Evolutionary conservation across 768 basidiomycete species (phyloP).

Genomic region (Russula vinacea): DNA sequence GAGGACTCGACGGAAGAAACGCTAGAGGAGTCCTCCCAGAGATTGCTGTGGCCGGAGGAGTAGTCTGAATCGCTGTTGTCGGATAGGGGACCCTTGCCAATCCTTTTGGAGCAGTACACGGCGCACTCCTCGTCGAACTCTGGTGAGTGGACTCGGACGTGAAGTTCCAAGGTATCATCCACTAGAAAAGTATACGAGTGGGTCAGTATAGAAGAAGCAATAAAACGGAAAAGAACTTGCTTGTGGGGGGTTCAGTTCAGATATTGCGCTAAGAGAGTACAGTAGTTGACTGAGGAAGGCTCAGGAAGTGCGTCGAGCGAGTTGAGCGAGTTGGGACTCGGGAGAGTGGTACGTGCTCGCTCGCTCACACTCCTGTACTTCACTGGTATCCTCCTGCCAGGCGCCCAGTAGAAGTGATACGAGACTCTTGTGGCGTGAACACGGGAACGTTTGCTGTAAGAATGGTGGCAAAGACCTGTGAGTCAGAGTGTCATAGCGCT

Average conservation of each 20-base stretch:
- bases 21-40: background rate
- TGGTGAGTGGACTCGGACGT: slow-evolving; percentile 1
- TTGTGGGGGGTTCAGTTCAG: background rate
- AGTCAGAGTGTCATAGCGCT: no score
- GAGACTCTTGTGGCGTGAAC: no score
- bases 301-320: no score
- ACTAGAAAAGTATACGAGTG: background rate
- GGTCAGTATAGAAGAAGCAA: background rate
- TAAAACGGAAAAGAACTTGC: slow-evolving; percentile 1
- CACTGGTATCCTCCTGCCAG: no score
- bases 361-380: no score
- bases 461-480: no score
- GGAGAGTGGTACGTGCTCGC: no score
- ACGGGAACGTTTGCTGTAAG: no score
- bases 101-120: background rate
- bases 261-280: background rate
- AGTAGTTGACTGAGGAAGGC: no score
- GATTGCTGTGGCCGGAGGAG: background rate
- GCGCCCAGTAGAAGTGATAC: no score
- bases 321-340: no score
- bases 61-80: no score
- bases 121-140: background rate
- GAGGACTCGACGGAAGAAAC: background rate
- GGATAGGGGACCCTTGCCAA: slow-evolving; percentile 2
- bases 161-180: slow-evolving; percentile 1